Evolutionary conservation across 2,329 filamentous ascomycete genomes (phyloP).

Genomic region (Microcyclosporella mali): DNA sequence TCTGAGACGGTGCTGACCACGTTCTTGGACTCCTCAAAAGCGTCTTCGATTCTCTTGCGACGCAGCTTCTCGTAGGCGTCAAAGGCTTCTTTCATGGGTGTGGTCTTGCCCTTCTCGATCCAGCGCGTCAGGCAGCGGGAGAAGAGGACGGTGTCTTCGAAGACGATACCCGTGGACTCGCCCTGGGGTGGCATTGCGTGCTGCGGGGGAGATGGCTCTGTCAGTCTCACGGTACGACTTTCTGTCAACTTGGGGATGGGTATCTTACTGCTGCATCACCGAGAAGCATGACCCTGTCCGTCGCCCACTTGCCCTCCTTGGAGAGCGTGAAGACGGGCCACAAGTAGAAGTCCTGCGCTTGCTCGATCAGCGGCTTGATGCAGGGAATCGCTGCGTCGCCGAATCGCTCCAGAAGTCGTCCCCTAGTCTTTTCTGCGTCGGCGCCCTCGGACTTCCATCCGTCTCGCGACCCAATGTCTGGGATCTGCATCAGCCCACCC

Average conservation of each 20-base stretch:
- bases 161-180: constrained; percentile 47
- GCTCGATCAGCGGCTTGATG: constrained; percentile 36
- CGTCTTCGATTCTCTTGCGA: constrained; percentile 39
- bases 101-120: constrained; percentile 35
- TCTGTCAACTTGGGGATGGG: background rate
- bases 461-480: constrained; percentile 38
- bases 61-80: constrained; percentile 44
- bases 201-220: constrained; percentile 8
- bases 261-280: constrained; percentile 39
- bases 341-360: constrained; percentile 39
- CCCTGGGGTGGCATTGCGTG: constrained; percentile 49
- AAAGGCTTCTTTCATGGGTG: constrained; percentile 40
- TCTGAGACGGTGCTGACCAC: constrained; percentile 42
- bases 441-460: constrained; percentile 42
- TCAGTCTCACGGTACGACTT: background rate
- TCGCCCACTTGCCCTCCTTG: constrained; percentile 41
- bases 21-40: constrained; percentile 43
- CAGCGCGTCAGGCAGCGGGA: constrained; percentile 39
- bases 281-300: constrained; percentile 40
- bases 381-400: constrained; percentile 35
- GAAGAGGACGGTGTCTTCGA: constrained; percentile 48
- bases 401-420: constrained; percentile 38
- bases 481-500: constrained; percentile 41
- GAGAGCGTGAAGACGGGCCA: constrained; percentile 43
- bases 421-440: constrained; percentile 39